Base-by-base conservation (phyloP, 2,329 filamentous ascomycete genomes). In the Penicillium concentricum region DNA sequence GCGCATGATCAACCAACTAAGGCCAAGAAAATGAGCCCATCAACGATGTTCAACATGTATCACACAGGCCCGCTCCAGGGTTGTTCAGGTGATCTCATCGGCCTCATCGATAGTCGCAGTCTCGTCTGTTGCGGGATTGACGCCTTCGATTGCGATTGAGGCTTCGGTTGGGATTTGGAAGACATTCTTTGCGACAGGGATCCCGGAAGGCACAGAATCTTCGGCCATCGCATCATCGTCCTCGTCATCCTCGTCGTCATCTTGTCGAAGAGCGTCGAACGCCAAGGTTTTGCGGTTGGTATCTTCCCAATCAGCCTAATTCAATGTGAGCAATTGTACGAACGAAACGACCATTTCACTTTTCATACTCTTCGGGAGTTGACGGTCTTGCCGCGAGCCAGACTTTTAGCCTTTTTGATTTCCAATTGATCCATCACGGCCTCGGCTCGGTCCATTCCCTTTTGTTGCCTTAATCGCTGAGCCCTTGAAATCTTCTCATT, bases 1-100 rank as follows among this genome's bases (percentile, higher is more conserved):
- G 76, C 83, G 89, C 67, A 78, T 97, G 64, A 82, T 89, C 61
- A 83, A 79, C 22, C 82, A 84, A 62, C 69, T 81, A 49, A 74
- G 73, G 61, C 78, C 78, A 53, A 76, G 72, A 60, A 76, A 74
- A 68, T 81, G 57, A 72, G 66, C 51, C 28, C 56, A 56, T 57
- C 48, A 58, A 44, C 57, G 56, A 52, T 38, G 46, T 61, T 57
- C 50, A 46, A 53, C 45, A 49, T 49, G 53, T 54, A 54, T 54
- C 51, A 37, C 26, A 43, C 32, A 24, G 50, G 46, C 44, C 38
- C 28, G 37, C 38, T 24, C 45, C 13, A 26, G 37, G 38, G 9
- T 24, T 39, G 37, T 59, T 78, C 74, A 79, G 56, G 74, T 78
- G 55, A 79, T 78, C 56, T 77, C 73, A 51, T 78, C 75, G 51